Base-by-base conservation (phyloP, 495 filamentous ascomycete genomes). In the Daldinia concentrica region DNA sequence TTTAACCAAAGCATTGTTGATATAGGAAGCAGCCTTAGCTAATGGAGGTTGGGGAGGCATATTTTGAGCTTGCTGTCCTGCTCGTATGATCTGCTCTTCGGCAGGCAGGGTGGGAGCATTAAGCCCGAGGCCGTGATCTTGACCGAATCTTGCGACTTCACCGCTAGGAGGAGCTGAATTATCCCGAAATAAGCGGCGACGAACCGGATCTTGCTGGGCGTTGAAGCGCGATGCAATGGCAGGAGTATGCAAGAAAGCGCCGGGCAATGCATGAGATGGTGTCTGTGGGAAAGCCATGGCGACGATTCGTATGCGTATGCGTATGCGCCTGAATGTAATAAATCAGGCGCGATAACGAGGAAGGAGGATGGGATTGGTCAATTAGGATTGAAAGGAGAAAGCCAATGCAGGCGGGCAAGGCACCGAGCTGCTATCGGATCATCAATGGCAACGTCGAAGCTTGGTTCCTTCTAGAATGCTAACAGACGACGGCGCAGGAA, bases 21-120 rank as follows among this genome's bases (percentile, higher is more conserved):
- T 88, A n/a, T 90, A 94, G 37, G 84, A 83, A 45, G 93, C 91
- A 7, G 92, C 95, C 73, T 93, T 92, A 62, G 91, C 88, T 64
- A 96, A 84, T 1, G 92, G 90, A 60, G 86, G 86, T 72, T 90
- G 77, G 11, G 82, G 68, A 15, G 67, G 69, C 65, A 76, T 77
- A 37, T 74, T 75, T 32, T 62, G 78, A 58, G 37, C 72, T 63
- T 61, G 80, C 72, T 71, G 68, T 62, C 41, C 65, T 22, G 43
- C 22, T 58, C 54, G 71, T n/a, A 48, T 27, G n/a, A 37, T 29
- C 39, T 61, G 59, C 1, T 74, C 68, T 57, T 73, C 72, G 62
- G 70, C 51, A 36, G 66, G 26, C 56, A 68, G 69, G 34, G 71
- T 50, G 63, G 77, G 73, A 62, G 74, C 75, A 72, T 77, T 65